Evolutionary conservation across 495 filamentous ascomycete species (phyloP), one percentile per base, ranked within the genome.

Genomic region (Chaetomium tenue): DNA sequence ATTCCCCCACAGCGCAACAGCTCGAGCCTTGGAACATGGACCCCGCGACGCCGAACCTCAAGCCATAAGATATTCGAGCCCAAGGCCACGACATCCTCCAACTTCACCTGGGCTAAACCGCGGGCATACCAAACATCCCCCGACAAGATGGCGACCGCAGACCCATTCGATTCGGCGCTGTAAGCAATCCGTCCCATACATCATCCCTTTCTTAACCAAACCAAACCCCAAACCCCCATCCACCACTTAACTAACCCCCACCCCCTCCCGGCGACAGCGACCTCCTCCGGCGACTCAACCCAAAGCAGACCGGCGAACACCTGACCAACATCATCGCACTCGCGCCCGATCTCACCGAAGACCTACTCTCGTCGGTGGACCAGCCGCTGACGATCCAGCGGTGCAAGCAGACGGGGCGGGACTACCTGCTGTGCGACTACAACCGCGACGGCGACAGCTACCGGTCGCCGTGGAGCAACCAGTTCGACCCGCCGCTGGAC

Each of bases 351-450:
- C 87, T 99, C 23, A 93, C 92, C 66, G 94, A 99, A 85, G 94
- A 99, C 73, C 90, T 99, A 30, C 92, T 99, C 64, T 92, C 93
- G 65, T 96, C 92, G 40, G 93, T 98, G 66, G 94, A 99, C 78
- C 92, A 97, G 75, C 95, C 95, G 53, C 88, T 99, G 25, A 87
- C 91, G 56, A 83, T 94, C 53, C 87, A 88, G 63, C 89, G 89
- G 65, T 98, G 94, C 82, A 81, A 83, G 61, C 90, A 92, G 76
- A 91, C 90, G 61, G 91, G 90, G 66, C 89, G 93, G 60, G 94
- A 98, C 79, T 99, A 97, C 80, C 86, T 99, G 47, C 90, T 97
- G 66, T 99, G 94, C 82, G 94, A 99, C 83, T 99, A 98, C 82
- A 99, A 99, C 83, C 92, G 94, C 58, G 94, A 99, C 78, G 95